Conservation (phyloP, 306 rosid genomes). For the Coriaria nepalensis region DNA sequence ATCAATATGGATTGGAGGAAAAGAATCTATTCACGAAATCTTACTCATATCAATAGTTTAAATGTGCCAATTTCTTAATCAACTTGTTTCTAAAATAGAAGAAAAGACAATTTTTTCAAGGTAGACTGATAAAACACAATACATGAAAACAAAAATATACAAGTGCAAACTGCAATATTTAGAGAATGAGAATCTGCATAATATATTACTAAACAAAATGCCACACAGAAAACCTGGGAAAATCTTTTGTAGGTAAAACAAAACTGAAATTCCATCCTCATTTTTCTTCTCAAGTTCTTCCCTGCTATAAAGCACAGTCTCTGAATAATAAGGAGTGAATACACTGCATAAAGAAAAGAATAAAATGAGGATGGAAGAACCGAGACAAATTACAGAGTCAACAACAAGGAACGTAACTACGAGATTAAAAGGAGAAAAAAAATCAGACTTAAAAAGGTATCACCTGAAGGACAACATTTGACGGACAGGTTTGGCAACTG, state of each 20-base stretch:
- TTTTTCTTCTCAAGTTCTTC: slow-evolving; percentile 71
- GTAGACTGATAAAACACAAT: no score
- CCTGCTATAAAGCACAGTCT: slow-evolving; percentile 78
- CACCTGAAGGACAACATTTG: slow-evolving; percentile 84
- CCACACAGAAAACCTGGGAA: slow-evolving; percentile 45
- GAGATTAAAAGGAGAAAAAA: slow-evolving; percentile 15
- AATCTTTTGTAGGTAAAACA: slow-evolving; percentile 88
- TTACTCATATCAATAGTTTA: no score
- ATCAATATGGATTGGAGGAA: no score
- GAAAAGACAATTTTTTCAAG: no score
- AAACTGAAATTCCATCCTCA: slow-evolving; percentile 84
- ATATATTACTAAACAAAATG: no score
- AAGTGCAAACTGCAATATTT: no score
- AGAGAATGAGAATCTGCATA: no score
- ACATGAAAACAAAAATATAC: no score
- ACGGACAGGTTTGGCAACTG: slow-evolving; percentile 58
- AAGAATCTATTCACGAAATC: no score
- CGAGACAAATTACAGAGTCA: slow-evolving; percentile 8
- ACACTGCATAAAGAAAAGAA: slow-evolving; percentile 48
- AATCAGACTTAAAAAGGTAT: slow-evolving; percentile 4
- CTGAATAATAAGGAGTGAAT: slow-evolving; percentile 92
- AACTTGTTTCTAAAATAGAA: no score
- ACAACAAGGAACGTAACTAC: slow-evolving; percentile 17
- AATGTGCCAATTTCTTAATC: no score
- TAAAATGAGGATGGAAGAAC: slow-evolving; percentile 17